Percentiles rank a stretch among this genome's conserved stretches.
phyloP scores from a whole-genome alignment of 2,329 filamentous ascomycete genomes.

The Colletotrichum lupini region DNA sequence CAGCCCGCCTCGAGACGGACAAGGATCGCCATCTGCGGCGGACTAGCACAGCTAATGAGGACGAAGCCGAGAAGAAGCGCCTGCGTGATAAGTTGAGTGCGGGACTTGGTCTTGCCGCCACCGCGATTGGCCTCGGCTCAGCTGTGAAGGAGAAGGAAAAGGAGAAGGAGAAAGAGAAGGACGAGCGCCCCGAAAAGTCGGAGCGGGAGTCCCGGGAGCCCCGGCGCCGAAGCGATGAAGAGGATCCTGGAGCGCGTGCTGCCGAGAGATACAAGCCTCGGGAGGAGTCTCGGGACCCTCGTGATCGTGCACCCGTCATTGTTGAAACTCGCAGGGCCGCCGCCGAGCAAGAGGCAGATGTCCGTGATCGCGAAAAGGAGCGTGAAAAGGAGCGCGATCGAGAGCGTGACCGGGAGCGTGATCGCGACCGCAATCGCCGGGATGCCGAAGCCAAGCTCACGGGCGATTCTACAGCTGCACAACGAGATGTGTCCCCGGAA shows the following conservation, averaged over 20 bases:
- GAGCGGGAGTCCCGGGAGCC: conserved; percentile 32
- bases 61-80: conserved; percentile 54
- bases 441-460: conserved; percentile 52
- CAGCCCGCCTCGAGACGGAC: conserved; percentile 30
- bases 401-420: conserved; percentile 33
- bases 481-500: conserved; percentile 54
- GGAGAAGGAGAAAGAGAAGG: conserved; percentile 44
- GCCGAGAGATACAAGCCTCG: conserved; percentile 44
- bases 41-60: conserved; percentile 44
- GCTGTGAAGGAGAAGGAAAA: conserved; percentile 51
- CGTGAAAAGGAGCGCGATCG: conserved; percentile 35
- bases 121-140: conserved; percentile 56
- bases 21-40: conserved; percentile 43
- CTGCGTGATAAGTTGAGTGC: conserved; percentile 60
- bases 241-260: conserved; percentile 37
- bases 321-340: conserved; percentile 34
- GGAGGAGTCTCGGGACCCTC: conserved; percentile 38
- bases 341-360: conserved; percentile 37
- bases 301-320: conserved; percentile 36
- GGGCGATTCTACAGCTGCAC: conserved; percentile 47
- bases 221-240: conserved; percentile 33
- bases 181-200: conserved; percentile 45
- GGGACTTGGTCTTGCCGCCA: conserved; percentile 60
- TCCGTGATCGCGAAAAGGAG: conserved; percentile 37
- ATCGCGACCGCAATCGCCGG: conserved; percentile 46